Evolutionary conservation across 2,329 filamentous ascomycete genomes (phyloP), one percentile per base, ranked within the genome.

Genomic region (Lachnellula occidentalis): DNA sequence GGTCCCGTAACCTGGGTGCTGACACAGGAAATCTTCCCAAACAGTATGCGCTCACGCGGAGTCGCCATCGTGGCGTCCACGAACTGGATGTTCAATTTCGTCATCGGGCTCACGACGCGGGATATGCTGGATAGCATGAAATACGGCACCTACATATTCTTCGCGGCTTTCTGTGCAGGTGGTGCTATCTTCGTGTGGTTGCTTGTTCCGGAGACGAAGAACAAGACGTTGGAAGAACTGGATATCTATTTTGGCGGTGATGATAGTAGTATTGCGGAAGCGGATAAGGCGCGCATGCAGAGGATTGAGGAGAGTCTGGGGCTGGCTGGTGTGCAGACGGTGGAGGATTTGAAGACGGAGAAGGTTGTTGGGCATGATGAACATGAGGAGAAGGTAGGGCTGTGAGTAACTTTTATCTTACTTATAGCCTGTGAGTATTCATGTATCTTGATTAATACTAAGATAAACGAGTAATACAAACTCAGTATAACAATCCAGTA

Each of bases 91-190:
- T 73, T 71, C 65, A 76, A 77, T 60, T 78, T 78, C 42, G 70
- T 72, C 51, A 72, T 78, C 12, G 75, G 74, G 3, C 73, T 77
- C 37, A 74, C 72, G 41, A 72, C 74, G 0, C 74, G 73, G 3
- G 68, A 72, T 9, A 78, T 74, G 70, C 61, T 73, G 7, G 61
- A 62, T 34, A 58, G 58, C 31, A 74, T 72, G 57, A 61, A 70
- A n/a, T 81, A 74, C 66, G 79, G 78, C 15, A 78, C 78, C 0
- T 82, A 80, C 59, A 76, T 82, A 57, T 81, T 82, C 69, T 82
- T 82, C 55, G 77, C 77, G 0, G 71, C 70, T 0, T 73, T 79
- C 51, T 75, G 78, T 45, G 69, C 74, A 4, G 64, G 67, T 1
- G 73, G 76, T 2, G 72, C 75, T 27, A 64, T 75, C 3, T 81